Percentiles rank a stretch among this genome's conserved stretches.
Evolutionary conservation across 2,329 filamentous ascomycete genomes (phyloP).

Genomic region (Seiridium cupressi): DNA sequence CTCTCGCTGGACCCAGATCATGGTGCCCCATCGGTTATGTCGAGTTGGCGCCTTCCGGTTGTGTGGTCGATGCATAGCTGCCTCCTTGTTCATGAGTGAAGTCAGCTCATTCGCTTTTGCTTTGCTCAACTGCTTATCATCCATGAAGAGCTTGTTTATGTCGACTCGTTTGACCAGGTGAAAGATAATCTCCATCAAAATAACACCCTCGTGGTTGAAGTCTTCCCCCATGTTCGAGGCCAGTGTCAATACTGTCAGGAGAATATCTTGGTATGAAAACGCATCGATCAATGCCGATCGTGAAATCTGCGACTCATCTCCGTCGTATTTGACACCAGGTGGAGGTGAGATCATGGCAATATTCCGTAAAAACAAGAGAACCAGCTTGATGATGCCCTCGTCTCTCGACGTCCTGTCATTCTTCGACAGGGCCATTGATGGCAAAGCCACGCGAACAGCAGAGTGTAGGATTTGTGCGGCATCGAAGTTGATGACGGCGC

Average conservation of each 20-base stretch:
- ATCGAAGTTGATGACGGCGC: slow-evolving; percentile 81
- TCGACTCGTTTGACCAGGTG: slow-evolving; percentile 90
- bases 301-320: slow-evolving; percentile 87
- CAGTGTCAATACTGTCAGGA: slow-evolving; percentile 79
- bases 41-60: slow-evolving; percentile 77
- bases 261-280: slow-evolving; percentile 87
- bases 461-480: slow-evolving; percentile 75
- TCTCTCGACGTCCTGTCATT: slow-evolving; percentile 77
- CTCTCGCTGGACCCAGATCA: slow-evolving; percentile 92
- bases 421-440: slow-evolving; percentile 77
- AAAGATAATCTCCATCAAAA: slow-evolving; percentile 90
- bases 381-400: slow-evolving; percentile 87
- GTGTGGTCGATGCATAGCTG: slow-evolving; percentile 75
- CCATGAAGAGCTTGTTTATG: slow-evolving; percentile 80
- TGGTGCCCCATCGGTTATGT: slow-evolving; percentile 93
- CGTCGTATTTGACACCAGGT: slow-evolving; percentile 70
- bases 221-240: slow-evolving; percentile 93
- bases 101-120: slow-evolving; percentile 73
- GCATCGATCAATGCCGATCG: slow-evolving; percentile 84
- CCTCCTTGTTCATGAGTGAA: slow-evolving; percentile 76
- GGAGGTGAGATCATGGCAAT: slow-evolving; percentile 80
- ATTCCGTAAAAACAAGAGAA: slow-evolving; percentile 87
- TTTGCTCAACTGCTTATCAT: slow-evolving; percentile 67
- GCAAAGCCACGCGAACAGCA: slow-evolving; percentile 76
- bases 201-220: slow-evolving; percentile 83